Evolutionary conservation across 768 basidiomycete species (phyloP).

Genomic region (Gymnopilus dilepis): DNA sequence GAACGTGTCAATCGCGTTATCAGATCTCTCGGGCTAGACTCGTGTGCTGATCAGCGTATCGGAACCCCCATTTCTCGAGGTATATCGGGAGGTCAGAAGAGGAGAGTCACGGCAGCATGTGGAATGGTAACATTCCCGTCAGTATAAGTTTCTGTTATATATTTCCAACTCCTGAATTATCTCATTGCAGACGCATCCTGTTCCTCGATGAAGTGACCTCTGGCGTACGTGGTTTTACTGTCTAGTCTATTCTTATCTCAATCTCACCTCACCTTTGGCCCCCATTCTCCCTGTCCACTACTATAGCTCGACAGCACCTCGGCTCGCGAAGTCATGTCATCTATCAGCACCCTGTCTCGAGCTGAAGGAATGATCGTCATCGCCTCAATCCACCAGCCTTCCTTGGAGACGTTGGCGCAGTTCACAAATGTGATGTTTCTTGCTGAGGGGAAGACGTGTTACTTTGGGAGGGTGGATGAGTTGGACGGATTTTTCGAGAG

Average conservation of each 20-base stretch:
- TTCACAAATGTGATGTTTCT: constrained; percentile 67
- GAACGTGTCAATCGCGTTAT: constrained; percentile 51
- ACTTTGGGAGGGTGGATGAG: constrained; percentile 46
- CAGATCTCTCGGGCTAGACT: constrained; percentile 49
- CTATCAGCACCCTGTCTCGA: constrained; percentile 49
- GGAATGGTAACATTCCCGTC: constrained; percentile 28
- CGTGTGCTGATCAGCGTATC: constrained; percentile 54
- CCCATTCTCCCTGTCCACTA: constrained; percentile 1
- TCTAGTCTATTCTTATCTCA: not conserved
- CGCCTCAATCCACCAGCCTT: constrained; percentile 73
- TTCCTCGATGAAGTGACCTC: constrained; percentile 69
- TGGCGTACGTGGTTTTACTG: constrained; percentile 37
- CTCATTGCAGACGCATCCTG: constrained; percentile 48
- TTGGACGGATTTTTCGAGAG: constrained; percentile 44
- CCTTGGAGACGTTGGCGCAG: constrained; percentile 60
- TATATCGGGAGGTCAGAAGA: constrained; percentile 59
- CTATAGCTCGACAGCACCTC: constrained; percentile 59
- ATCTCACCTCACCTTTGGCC: too few species aligned
- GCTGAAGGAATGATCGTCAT: constrained; percentile 60
- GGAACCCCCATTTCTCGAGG: constrained; percentile 64
- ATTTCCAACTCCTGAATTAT: not conserved
- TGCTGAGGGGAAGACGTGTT: constrained; percentile 53
- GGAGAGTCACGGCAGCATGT: constrained; percentile 37
- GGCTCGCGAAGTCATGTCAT: constrained; percentile 45
- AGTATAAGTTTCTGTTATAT: too few species aligned